Evolutionary conservation across 306 rosid species (phyloP), one percentile per base, ranked within the genome.

Genomic region (Begonia loranthoides): DNA sequence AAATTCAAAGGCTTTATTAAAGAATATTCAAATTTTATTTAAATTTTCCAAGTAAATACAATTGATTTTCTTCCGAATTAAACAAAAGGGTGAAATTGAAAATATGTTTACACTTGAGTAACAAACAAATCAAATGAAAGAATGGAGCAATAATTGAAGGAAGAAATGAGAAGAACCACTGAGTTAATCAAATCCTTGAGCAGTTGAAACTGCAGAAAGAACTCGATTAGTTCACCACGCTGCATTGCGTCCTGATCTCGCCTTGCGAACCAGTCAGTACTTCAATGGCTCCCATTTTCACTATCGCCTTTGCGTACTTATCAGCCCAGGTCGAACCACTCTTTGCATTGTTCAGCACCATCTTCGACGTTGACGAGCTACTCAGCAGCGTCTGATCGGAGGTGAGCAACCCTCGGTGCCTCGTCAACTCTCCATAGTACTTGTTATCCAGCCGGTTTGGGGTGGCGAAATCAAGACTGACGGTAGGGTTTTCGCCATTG

Each of bases 321-420:
- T 9, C 13, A 15, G 65, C 63, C 79, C 74, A 73, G 38, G 53
- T 22, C 2, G 15, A 43, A 13, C 47, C 68, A 15, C 36, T 3
- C 14, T 45, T 39, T 4, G 68, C 79, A 38, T 68, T 59, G 12
- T 56, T 1, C 50, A 49, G 38, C 53, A 73, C 79, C 60, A 64
- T 41, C 16, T 13, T 10, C 0, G 50, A 15, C 2, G 66, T 73
- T 0, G 55, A 38, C 4, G 13, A 8, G 51, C 71, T 73, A 0
- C 52, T 64, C 17, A 64, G 13, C 34, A 73, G 63, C 14, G 52
- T 56, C 11, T 73, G 74, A 44, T 73, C 71, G 3, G 69, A 73
- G 9, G 19, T 38, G 12, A 73, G 17, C 39, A 60, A 14, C 9
- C 66, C 71, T 0, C 46, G 59, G 12, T 34, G 66, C 17, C 65